A percentile compares a stretch with the other conserved stretches of the same genome.
Conservation (phyloP, 345 rosid genomes). For the Lepidium sativum region DNA sequence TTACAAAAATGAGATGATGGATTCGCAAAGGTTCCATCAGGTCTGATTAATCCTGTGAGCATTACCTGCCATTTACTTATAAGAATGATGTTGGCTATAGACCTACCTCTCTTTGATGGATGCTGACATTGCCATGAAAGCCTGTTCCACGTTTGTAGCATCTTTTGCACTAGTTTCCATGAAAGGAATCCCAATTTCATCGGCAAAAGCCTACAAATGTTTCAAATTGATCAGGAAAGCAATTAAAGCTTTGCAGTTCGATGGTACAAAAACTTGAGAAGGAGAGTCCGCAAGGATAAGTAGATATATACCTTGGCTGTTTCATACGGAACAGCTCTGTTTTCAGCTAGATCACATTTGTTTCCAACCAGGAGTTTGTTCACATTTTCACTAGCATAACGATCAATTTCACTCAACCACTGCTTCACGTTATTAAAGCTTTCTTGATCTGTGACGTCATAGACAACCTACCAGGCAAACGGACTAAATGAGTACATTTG, state of each 20-base stretch:
- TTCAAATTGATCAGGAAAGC: background rate
- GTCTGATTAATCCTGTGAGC: background rate
- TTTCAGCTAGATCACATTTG: slow-evolving; percentile 69
- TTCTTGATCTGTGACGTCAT: slow-evolving; percentile 75
- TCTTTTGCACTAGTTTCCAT: slow-evolving; percentile 83
- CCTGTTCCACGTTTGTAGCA: slow-evolving; percentile 62
- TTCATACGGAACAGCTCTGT: slow-evolving; percentile 59
- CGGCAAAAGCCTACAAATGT: slow-evolving; percentile 53
- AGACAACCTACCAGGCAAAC: slow-evolving; percentile 48
- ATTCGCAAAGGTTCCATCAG: background rate
- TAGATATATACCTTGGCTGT: slow-evolving; percentile 55
- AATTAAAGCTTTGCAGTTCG: background rate
- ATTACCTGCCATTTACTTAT: background rate
- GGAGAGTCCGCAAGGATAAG: background rate
- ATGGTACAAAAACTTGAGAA: background rate
- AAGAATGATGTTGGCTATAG: background rate
- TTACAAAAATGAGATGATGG: background rate
- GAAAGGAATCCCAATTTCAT: slow-evolving; percentile 69
- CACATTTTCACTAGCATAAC: slow-evolving; percentile 70
- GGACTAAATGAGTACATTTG: background rate
- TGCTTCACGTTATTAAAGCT: slow-evolving; percentile 79
- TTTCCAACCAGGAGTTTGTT: slow-evolving; percentile 75
- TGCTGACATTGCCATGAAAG: slow-evolving; percentile 80
- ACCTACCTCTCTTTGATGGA: slow-evolving; percentile 75
- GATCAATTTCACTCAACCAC: slow-evolving; percentile 73